phyloP scores from a whole-genome alignment of 2,329 filamentous ascomycete species.

The Alternaria sp. region DNA sequence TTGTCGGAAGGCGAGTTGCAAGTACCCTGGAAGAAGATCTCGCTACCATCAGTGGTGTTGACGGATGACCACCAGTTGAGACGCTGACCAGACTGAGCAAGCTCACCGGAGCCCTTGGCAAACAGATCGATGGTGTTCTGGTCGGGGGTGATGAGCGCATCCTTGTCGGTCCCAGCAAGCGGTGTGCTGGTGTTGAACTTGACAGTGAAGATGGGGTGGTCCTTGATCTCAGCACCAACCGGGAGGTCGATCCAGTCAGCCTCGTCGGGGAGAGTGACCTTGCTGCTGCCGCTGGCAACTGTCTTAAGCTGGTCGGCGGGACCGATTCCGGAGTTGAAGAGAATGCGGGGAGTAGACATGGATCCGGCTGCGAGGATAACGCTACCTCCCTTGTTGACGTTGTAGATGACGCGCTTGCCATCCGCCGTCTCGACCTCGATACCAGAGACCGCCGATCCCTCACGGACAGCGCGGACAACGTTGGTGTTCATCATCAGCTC shows the following conservation, averaged over 20 bases:
- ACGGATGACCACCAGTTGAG: constrained; percentile 58
- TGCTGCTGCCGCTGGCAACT: constrained; percentile 51
- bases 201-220: constrained; percentile 47
- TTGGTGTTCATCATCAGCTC: constrained; percentile 69
- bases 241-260: constrained; percentile 58
- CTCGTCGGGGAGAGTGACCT: constrained; percentile 51
- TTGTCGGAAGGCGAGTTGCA: constrained; percentile 50
- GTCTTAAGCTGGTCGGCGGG: constrained; percentile 58
- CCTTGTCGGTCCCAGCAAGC: constrained; percentile 27
- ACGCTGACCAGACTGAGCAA: constrained; percentile 57
- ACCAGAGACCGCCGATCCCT: constrained; percentile 66
- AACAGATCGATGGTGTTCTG: constrained; percentile 41
- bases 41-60: constrained; percentile 50
- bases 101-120: constrained; percentile 48
- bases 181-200: constrained; percentile 37
- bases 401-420: constrained; percentile 56
- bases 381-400: constrained; percentile 64
- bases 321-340: constrained; percentile 73
- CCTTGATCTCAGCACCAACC: constrained; percentile 54
- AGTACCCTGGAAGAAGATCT: constrained; percentile 54
- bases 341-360: constrained; percentile 71
- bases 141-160: constrained; percentile 36
- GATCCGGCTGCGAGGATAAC: constrained; percentile 72
- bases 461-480: constrained; percentile 68
- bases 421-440: constrained; percentile 61